Conservation (phyloP, 257 asterid species). For the Solanum habrochaites region DNA sequence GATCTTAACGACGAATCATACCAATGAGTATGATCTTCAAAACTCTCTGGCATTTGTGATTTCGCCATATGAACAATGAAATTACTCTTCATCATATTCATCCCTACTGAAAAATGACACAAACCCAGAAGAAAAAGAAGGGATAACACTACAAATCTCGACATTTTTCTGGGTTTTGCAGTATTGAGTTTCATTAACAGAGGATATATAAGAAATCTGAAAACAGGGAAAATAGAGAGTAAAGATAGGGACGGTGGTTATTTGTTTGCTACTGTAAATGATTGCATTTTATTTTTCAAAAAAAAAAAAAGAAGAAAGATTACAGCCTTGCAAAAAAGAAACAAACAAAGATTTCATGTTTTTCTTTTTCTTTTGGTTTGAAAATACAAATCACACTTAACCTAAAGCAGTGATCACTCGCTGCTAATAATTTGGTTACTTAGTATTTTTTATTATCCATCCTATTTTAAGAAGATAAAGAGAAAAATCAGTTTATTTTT, state of each 20-base stretch:
- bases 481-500: too few species aligned
- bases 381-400: background rate
- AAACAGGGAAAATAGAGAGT: background rate
- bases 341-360: background rate
- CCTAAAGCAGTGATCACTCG: background rate
- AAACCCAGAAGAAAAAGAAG: constrained; percentile 1
- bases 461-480: too few species aligned
- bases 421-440: too few species aligned
- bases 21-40: constrained; percentile 50
- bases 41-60: constrained; percentile 59
- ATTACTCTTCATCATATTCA: constrained; percentile 9
- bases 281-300: background rate
- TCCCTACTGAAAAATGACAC: constrained; percentile 1
- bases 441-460: too few species aligned
- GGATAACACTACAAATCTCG: background rate
- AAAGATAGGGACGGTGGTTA: background rate
- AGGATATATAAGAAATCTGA: background rate
- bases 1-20: constrained; percentile 34
- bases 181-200: background rate
- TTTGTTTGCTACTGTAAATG: background rate
- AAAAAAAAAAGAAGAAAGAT: background rate
- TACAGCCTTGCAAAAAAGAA: background rate
- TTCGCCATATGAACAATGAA: constrained; percentile 83
- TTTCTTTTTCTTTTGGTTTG: background rate
- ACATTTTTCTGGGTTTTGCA: background rate